These are phyloP conservation scores for Spathaspora gorwiae DNA, from an alignment of 805 yeast genomes.

Conservation along the genomic window DNA sequence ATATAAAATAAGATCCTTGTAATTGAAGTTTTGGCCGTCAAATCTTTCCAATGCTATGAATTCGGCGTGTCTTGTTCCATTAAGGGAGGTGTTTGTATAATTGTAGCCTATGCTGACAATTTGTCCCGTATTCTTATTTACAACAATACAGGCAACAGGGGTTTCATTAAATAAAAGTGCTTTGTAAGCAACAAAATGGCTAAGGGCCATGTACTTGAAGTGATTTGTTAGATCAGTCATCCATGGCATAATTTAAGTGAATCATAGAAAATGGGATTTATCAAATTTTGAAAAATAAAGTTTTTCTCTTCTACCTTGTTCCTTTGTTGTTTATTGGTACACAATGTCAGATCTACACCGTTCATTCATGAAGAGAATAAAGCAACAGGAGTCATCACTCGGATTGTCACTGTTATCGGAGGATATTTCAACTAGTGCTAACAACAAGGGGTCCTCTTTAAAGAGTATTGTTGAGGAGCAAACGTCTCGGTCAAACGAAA, in stretches of 20 bases:
- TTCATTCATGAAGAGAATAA: slow-evolving; percentile 18
- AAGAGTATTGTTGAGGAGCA: neutral
- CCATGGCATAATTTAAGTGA: too few relatives aligned
- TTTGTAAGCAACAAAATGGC: slow-evolving; percentile 35
- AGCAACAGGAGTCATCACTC: slow-evolving; percentile 18
- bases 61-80: slow-evolving; percentile 93
- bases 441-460: neutral
- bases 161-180: slow-evolving; percentile 36
- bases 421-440: slow-evolving; percentile 3
- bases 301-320: too few relatives aligned
- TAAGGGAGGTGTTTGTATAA: slow-evolving; percentile 76
- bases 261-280: too few relatives aligned
- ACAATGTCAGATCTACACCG: slow-evolving; percentile 27
- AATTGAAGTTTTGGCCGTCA: slow-evolving; percentile 13
- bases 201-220: slow-evolving; percentile 30
- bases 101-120: slow-evolving; percentile 77
- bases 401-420: slow-evolving; percentile 18
- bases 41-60: slow-evolving; percentile 64
- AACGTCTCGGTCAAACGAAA: too few relatives aligned
- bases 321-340: neutral
- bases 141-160: slow-evolving; percentile 38
- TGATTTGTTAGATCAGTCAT: slow-evolving; percentile 13
- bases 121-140: slow-evolving; percentile 25
- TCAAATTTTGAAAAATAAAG: too few relatives aligned
- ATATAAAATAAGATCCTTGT: slow-evolving; percentile 62